These are phyloP conservation scores for Betula pendula DNA, from an alignment of 306 rosid species.

Conservation along the genomic window DNA sequence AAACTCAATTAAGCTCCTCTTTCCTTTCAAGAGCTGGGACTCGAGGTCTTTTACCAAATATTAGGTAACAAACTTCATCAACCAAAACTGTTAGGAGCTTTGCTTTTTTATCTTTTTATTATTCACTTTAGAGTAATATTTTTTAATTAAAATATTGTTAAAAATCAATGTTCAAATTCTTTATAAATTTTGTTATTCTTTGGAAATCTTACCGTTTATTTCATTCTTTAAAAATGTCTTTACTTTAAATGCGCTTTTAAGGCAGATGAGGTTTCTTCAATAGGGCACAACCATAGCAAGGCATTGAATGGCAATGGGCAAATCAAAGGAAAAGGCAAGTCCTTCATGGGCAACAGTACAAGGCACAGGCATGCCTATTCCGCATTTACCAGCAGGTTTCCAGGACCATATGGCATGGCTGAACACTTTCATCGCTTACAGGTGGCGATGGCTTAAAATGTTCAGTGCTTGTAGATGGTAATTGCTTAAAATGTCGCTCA, in stretches of 20 bases:
- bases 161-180: not conserved
- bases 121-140: too few species aligned
- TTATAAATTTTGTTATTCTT: not conserved
- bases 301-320: not conserved
- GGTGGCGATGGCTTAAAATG: not conserved
- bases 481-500: too few species aligned
- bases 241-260: not conserved
- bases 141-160: too few species aligned
- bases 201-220: too few species aligned
- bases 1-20: too few species aligned
- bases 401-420: not conserved
- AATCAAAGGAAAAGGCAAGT: not conserved
- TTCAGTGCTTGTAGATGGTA: not conserved
- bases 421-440: not conserved
- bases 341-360: not conserved
- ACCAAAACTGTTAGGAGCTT: not conserved
- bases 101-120: not conserved
- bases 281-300: not conserved
- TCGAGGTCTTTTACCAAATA: too few species aligned
- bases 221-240: too few species aligned
- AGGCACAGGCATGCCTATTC: not conserved
- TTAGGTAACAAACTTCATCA: too few species aligned
- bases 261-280: not conserved
- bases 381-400: not conserved
- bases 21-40: not conserved